Percentiles rank a stretch among this genome's conserved stretches.
These are phyloP conservation scores for Rugiboletus extremiorientalis DNA, from an alignment of 1,284 basidiomycete species.

Conservation along the genomic window DNA sequence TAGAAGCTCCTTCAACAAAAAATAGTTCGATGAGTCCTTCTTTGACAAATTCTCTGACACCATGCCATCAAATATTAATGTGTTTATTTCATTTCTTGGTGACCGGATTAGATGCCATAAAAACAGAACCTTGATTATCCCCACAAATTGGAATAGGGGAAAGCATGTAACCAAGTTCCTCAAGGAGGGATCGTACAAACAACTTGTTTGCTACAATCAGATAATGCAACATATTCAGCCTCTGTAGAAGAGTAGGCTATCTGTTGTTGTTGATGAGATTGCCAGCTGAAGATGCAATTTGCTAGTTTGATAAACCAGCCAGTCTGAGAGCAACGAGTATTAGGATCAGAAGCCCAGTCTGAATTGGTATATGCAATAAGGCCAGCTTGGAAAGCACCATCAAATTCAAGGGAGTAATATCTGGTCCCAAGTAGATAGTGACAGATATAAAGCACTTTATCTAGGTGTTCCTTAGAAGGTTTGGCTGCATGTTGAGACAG, in stretches of 20 bases:
- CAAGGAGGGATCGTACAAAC: constrained; percentile 24
- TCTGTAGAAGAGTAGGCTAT: too few species aligned
- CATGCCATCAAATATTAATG: not conserved
- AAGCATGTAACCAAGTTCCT: constrained; percentile 17
- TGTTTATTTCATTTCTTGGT: constrained; percentile 6
- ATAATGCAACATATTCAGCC: not conserved
- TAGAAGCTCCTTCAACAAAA: not conserved
- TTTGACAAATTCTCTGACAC: not conserved
- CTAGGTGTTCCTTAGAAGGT: too few species aligned
- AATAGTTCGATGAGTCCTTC: not conserved
- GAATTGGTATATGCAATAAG: not conserved
- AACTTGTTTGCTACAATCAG: constrained; percentile 10
- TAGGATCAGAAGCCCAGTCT: constrained; percentile 25
- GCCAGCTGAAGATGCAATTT: not conserved
- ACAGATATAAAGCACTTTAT: too few species aligned
- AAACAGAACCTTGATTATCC: constrained; percentile 40
- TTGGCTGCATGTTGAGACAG: not conserved
- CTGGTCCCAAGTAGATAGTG: too few species aligned
- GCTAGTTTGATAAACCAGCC: constrained; percentile 13
- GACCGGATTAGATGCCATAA: constrained; percentile 33
- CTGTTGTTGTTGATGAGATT: not conserved
- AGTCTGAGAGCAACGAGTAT: constrained; percentile 14
- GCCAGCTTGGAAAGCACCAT: too few species aligned
- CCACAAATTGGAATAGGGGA: constrained; percentile 20
- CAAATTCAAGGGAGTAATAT: not conserved